phyloP scores from a whole-genome alignment of 2,329 filamentous ascomycete genomes.

The Venturia nashicola region DNA sequence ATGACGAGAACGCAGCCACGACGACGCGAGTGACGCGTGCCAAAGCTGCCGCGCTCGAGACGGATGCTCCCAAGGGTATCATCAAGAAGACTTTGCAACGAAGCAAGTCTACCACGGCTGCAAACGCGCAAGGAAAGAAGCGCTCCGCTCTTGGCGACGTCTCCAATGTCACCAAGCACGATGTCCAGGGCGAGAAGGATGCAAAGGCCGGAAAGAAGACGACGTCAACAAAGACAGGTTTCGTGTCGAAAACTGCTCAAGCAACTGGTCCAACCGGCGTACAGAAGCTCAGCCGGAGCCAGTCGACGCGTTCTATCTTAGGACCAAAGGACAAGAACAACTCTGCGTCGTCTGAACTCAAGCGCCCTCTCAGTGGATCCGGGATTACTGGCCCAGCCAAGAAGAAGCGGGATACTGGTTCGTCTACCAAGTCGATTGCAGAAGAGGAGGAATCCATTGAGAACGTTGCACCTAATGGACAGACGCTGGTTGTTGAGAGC shows the following conservation, averaged over 20 bases:
- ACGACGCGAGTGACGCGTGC: slow-evolving; percentile 84
- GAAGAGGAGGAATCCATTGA: slow-evolving; percentile 45
- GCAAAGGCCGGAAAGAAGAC: slow-evolving; percentile 62
- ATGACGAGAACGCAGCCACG: slow-evolving; percentile 60
- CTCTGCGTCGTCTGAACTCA: slow-evolving; percentile 41
- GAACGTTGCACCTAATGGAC: slow-evolving; percentile 60
- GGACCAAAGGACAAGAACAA: slow-evolving; percentile 60
- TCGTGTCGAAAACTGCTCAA: slow-evolving; percentile 67
- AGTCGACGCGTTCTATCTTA: slow-evolving; percentile 50
- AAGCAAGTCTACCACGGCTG: slow-evolving; percentile 36
- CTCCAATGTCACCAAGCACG: slow-evolving; percentile 83
- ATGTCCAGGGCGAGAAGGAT: slow-evolving; percentile 30
- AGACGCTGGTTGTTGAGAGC: slow-evolving; percentile 41
- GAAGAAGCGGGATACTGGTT: slow-evolving; percentile 55
- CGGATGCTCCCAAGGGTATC: slow-evolving; percentile 21
- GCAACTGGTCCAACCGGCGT: slow-evolving; percentile 72
- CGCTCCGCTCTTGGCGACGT: slow-evolving; percentile 84
- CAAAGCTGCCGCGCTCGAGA: slow-evolving; percentile 61
- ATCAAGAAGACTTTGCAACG: slow-evolving; percentile 37
- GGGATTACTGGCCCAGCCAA: slow-evolving; percentile 49
- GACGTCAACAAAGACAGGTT: slow-evolving; percentile 42
- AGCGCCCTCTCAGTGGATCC: slow-evolving; percentile 62
- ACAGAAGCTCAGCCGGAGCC: slow-evolving; percentile 54
- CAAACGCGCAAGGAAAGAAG: slow-evolving; percentile 45
- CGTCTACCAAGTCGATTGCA: slow-evolving; percentile 40